Percentiles rank a stretch among this genome's conserved stretches.
These are phyloP conservation scores for Curvularia verruculosa DNA, from an alignment of 2,329 filamentous ascomycete species.

Conservation along the genomic window DNA sequence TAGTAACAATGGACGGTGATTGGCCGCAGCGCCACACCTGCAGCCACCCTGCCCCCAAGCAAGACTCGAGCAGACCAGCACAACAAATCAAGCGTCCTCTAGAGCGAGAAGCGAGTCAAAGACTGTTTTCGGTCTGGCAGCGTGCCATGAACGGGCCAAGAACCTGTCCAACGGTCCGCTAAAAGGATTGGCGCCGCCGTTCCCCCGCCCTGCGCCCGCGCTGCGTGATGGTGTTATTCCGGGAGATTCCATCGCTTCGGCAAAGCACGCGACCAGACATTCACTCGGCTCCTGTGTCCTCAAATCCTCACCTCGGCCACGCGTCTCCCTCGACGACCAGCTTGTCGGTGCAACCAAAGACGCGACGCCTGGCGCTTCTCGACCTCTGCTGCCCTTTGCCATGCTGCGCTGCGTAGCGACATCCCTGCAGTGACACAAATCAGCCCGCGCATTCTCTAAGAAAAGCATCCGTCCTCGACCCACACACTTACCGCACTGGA, in stretches of 20 bases:
- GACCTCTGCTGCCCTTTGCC: conserved; percentile 26
- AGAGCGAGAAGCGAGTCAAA: background rate
- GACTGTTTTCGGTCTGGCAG: background rate
- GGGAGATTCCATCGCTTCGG: conserved; percentile 30
- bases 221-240: conserved; percentile 19
- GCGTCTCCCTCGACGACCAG: conserved; percentile 22
- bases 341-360: conserved; percentile 35
- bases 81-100: conserved; percentile 16
- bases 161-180: conserved; percentile 17
- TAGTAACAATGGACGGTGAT: conserved; percentile 26
- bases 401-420: conserved; percentile 27
- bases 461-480: conserved; percentile 37
- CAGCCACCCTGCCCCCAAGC: conserved; percentile 12
- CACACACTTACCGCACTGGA: conserved; percentile 43
- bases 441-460: conserved; percentile 33
- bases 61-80: conserved; percentile 20
- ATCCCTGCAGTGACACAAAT: conserved; percentile 33
- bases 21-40: conserved; percentile 26
- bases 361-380: conserved; percentile 32
- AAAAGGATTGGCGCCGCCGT: conserved; percentile 19
- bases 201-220: conserved; percentile 23
- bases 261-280: conserved; percentile 39
- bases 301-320: conserved; percentile 29
- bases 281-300: conserved; percentile 33
- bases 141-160: background rate